Evolutionary conservation across 345 rosid genomes (phyloP).

Genomic region (Salix dunnii): DNA sequence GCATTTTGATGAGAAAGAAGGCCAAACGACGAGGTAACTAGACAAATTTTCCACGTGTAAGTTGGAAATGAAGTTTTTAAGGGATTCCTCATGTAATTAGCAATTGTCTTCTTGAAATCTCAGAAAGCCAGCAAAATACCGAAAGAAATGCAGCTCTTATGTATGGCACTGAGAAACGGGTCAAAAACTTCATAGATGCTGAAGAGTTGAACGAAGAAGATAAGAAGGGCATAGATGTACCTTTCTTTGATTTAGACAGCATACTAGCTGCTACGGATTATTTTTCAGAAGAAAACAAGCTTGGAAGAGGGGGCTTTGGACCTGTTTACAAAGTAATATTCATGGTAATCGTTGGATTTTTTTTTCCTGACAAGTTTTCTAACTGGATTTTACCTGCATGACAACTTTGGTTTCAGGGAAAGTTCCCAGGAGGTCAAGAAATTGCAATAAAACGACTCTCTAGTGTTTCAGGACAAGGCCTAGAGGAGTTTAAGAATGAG

Average conservation of each 20-base stretch:
- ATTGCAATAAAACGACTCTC: slow-evolving; percentile 14
- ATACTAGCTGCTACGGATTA: slow-evolving; percentile 14
- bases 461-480: slow-evolving; percentile 16
- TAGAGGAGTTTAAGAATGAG: slow-evolving; percentile 16
- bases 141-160: neutral
- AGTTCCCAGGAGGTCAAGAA: slow-evolving; percentile 10
- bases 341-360: neutral
- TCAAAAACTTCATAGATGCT: slow-evolving; percentile 1
- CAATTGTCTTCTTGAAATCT: neutral
- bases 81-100: neutral
- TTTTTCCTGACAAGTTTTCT: neutral
- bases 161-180: slow-evolving; percentile 3
- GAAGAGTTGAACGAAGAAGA: slow-evolving; percentile 16
- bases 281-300: slow-evolving; percentile 13
- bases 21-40: slow-evolving; percentile 18
- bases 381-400: neutral
- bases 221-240: slow-evolving; percentile 20
- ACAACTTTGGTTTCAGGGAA: slow-evolving; percentile 1
- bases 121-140: neutral
- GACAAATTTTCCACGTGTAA: neutral
- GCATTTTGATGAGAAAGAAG: slow-evolving; percentile 5
- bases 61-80: neutral
- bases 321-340: slow-evolving; percentile 15
- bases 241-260: slow-evolving; percentile 21
- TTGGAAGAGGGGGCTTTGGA: slow-evolving; percentile 20